Evolutionary conservation across 2,329 filamentous ascomycete species (phyloP), one percentile per base, ranked within the genome.

Genomic region (Sphaerulina vaccinii): DNA sequence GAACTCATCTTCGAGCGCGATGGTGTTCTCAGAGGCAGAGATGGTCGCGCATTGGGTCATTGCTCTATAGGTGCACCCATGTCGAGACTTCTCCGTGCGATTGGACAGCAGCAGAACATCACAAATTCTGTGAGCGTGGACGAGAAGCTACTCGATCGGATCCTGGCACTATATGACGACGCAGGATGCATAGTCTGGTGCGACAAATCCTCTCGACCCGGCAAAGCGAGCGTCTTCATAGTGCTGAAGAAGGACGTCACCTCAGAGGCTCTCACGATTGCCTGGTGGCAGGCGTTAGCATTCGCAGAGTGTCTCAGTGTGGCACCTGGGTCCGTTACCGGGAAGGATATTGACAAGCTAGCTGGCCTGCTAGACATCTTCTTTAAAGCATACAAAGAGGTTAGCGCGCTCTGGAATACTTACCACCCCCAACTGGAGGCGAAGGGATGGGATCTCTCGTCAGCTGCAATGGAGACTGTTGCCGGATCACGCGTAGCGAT

Each of bases 391-490:
- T 60, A 61, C 6, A 63, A 63, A 8, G 36, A 49, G 27, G 45
- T 37, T 7, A 49, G 35, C 32, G 36, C 23, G 1, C 69, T 75
- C 41, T 81, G 85, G 65, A 65, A 71, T 57, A 60, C 69, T 63
- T 66, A 75, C 74, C 51, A 71, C 46, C 55, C 68, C 55, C 57
- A 70, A 55, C 55, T 84, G 49, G 64, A 59, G 52, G 66, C 67
- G 27, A 71, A 62, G 24, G 86, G 86, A 0, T 91, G 87, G 87
- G 80, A 90, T 69, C 60, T 87, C 40, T 73, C 81, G 50, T 76
- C 75, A 44, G 77, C 77, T 33, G 84, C 82, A 5, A 71, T 91
- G 60, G 86, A 90, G 73, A 90, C 85, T 15, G 75, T 72, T 52
- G 73, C 79, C 40, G 82, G 80, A 21, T 69, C 64, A n/a, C 54